Conservation (phyloP, 495 filamentous ascomycete genomes). For the Penicillium robsamsonii region DNA sequence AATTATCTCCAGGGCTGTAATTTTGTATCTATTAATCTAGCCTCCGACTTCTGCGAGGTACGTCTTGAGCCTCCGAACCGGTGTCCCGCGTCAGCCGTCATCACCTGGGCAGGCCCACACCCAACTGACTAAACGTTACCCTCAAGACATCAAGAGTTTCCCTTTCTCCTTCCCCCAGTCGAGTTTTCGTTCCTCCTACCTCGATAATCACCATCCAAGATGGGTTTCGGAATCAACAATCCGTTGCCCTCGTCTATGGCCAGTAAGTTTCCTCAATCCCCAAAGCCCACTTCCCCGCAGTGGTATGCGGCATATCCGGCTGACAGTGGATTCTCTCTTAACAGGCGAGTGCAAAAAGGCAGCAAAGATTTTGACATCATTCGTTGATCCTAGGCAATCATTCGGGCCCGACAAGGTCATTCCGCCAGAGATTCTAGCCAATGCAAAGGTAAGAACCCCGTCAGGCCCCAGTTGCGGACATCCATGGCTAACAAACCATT, state of each 20-base stretch:
- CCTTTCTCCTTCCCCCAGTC: conserved; percentile 8
- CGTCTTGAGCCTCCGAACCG: conserved; percentile 19
- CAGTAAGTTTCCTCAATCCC: conserved; percentile 45
- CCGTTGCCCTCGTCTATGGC: conserved; percentile 63
- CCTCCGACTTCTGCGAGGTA: not conserved
- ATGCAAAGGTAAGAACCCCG: conserved; percentile 71
- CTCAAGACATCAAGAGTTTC: conserved; percentile 20
- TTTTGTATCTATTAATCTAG: not conserved
- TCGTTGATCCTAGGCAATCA: conserved; percentile 89
- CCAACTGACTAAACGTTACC: conserved; percentile 31
- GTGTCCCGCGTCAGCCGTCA: conserved; percentile 27
- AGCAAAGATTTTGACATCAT: conserved; percentile 89
- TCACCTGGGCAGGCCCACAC: conserved; percentile 32
- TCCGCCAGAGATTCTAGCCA: conserved; percentile 82
- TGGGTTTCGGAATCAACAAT: conserved; percentile 66
- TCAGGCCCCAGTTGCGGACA: conserved; percentile 10
- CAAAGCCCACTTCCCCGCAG: conserved; percentile 39
- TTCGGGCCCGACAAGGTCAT: conserved; percentile 98
- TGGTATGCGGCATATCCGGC: conserved; percentile 26
- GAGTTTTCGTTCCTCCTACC: conserved; percentile 7
- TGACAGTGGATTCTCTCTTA: conserved; percentile 19
- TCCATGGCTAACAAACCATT: conserved; percentile 13
- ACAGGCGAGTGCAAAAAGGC: conserved; percentile 86
- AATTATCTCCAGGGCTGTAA: not conserved
- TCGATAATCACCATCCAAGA: conserved; percentile 31